A percentile compares a stretch with the other conserved stretches of the same genome.
Conservation (phyloP, 768 basidiomycete genomes). For the Rhodotorula babjevae region DNA sequence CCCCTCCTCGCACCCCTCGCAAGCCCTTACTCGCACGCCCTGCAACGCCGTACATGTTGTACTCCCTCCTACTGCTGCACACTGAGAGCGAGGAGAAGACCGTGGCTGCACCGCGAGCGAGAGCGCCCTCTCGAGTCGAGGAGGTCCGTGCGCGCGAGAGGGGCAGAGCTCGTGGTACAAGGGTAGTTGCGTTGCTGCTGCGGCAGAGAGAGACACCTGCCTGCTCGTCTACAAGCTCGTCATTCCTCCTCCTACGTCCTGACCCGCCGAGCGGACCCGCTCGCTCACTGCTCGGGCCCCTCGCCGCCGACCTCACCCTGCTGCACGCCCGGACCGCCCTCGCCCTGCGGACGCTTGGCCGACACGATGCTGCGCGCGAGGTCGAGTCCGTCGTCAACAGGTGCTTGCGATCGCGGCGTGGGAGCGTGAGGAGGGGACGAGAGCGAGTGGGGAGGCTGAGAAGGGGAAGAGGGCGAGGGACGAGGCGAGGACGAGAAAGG, state of each 20-base stretch:
- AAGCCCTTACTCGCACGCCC: neutral
- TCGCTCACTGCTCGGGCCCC: neutral
- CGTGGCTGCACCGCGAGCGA: no score
- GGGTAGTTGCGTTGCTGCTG: no score
- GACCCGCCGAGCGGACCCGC: no score
- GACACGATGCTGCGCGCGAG: conserved; percentile 30
- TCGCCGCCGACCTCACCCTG: conserved; percentile 1
- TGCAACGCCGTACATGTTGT: neutral
- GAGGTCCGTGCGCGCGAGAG: no score
- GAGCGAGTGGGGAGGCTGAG: neutral
- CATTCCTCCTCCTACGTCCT: no score
- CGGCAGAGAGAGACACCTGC: no score
- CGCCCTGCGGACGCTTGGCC: conserved; percentile 37
- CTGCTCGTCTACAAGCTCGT: neutral
- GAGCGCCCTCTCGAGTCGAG: no score
- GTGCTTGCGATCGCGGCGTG: no score
- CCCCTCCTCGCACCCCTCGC: neutral
- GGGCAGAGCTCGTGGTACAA: no score
- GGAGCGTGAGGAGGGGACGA: neutral
- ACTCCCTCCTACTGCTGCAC: neutral
- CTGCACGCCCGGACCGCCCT: conserved; percentile 26
- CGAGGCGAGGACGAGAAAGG: neutral
- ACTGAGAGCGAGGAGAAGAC: no score
- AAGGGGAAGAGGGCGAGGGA: no score
- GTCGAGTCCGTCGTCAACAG: no score